Base-by-base conservation (phyloP, 768 basidiomycete genomes). In the Tricholoma hemisulphureum region DNA sequence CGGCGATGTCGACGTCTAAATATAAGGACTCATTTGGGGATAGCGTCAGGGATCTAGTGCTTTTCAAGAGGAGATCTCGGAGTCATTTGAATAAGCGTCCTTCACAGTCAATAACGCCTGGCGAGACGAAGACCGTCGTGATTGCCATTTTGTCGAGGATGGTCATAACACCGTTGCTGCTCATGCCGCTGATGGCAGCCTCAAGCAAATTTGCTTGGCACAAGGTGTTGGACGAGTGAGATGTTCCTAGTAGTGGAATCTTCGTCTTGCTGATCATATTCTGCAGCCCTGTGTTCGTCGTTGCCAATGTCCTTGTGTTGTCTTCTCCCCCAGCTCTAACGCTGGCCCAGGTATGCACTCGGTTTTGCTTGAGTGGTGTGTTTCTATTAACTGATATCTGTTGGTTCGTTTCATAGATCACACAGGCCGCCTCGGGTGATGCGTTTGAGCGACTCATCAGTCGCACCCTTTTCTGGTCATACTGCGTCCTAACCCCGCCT, bases 391-490 rank as follows among this genome's bases (percentile, higher is more conserved):
- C 23, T 6, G 21, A 46, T 37, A 20, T 24, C 2, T 14, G n/a
- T 31, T 14, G 5, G 3, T 18, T 10, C 1, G 34, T 37, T 32
- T 45, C 14, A 21, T 52, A 91, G 78, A 92, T 95, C 65, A 93
- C 93, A 1, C 89, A 93, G 69, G 88, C 90, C 0, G 89, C 88
- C 2, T 88, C 66, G 0, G 91, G 92, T 2, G 92, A 92, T 65
- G 87, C 91, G 0, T 98, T 98, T 67, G 96, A 98, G 74, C 80
- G 93, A 1, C 80, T 98, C 32, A 89, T 97, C 69, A 88, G 86
- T 58, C 83, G 91, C 53, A 98, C 95, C 0, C 92, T 98, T 58
- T 94, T 94, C 69, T 95, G 93, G 93, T 82, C 88, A 2, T 98
- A 96, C 67, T 94, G 91, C 63, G 74, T 93, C 31, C 76, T 95